phyloP scores from a whole-genome alignment of 192 early-diverging fungal species.

The Coemansia sp. region DNA sequence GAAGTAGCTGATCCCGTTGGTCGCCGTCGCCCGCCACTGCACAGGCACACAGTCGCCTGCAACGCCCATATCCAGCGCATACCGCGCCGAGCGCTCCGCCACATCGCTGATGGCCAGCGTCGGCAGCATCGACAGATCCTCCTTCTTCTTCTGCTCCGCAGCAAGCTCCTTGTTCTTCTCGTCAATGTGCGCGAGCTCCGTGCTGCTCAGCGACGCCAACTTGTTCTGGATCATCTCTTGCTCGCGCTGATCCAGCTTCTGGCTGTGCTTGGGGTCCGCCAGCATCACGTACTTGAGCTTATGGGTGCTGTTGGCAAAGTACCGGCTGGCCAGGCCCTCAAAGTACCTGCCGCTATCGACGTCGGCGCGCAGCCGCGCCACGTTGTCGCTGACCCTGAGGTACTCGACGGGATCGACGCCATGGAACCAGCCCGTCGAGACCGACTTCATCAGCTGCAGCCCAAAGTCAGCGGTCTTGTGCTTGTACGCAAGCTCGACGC shows the following conservation, averaged over 20 bases:
- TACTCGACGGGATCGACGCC: constrained; percentile 83
- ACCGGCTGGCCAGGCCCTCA: constrained; percentile 70
- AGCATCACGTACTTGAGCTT: constrained; percentile 83
- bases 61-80: constrained; percentile 55
- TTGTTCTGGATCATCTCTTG: constrained; percentile 65
- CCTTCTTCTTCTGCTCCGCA: constrained; percentile 69
- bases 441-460: constrained; percentile 73
- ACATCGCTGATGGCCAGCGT: constrained; percentile 84
- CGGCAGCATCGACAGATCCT: constrained; percentile 84
- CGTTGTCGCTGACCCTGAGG: constrained; percentile 76
- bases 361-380: constrained; percentile 70
- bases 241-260: constrained; percentile 65
- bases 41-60: constrained; percentile 59
- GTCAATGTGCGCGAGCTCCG: constrained; percentile 64
- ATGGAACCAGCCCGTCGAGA: constrained; percentile 87
- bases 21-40: constrained; percentile 77
- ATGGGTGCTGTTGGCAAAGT: constrained; percentile 80
- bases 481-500: constrained; percentile 85
- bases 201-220: constrained; percentile 61
- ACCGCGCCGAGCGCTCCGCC: constrained; percentile 57
- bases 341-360: constrained; percentile 68
- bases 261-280: constrained; percentile 68
- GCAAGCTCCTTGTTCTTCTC: constrained; percentile 69
- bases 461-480: constrained; percentile 92
- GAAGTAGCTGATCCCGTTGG: constrained; percentile 93